Conservation (phyloP, 345 rosid species). For the Pistacia integerrima region DNA sequence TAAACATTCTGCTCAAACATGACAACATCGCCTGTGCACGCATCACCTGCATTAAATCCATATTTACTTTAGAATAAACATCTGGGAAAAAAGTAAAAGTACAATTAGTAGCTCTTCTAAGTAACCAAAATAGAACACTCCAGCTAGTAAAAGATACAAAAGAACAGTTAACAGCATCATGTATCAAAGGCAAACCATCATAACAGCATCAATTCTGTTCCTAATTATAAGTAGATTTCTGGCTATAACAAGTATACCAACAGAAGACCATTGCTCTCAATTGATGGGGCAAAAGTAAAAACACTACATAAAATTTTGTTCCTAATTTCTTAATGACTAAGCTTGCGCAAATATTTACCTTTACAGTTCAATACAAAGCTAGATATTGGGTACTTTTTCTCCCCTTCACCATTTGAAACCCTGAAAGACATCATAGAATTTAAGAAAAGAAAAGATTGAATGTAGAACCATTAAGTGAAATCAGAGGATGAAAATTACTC, state of each 20-base stretch:
- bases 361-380: slow-evolving; percentile 58
- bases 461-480: not conserved
- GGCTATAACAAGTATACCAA: no score
- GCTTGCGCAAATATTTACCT: slow-evolving; percentile 33
- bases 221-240: no score
- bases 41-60: slow-evolving; percentile 52
- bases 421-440: slow-evolving; percentile 27
- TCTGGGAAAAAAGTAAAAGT: not conserved
- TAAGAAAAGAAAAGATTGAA: not conserved
- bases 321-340: not conserved
- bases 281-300: not conserved
- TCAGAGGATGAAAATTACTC: slow-evolving; percentile 41
- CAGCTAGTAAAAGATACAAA: no score
- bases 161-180: not conserved
- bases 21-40: slow-evolving; percentile 61
- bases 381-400: slow-evolving; percentile 53
- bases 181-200: not conserved
- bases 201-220: no score
- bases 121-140: no score
- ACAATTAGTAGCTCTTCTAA: not conserved
- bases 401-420: slow-evolving; percentile 48
- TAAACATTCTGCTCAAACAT: slow-evolving; percentile 70
- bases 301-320: not conserved
- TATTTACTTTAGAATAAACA: slow-evolving; percentile 7
- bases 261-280: no score